phyloP scores from a whole-genome alignment of 2,329 filamentous ascomycete species.

The Microcera coccophila region DNA sequence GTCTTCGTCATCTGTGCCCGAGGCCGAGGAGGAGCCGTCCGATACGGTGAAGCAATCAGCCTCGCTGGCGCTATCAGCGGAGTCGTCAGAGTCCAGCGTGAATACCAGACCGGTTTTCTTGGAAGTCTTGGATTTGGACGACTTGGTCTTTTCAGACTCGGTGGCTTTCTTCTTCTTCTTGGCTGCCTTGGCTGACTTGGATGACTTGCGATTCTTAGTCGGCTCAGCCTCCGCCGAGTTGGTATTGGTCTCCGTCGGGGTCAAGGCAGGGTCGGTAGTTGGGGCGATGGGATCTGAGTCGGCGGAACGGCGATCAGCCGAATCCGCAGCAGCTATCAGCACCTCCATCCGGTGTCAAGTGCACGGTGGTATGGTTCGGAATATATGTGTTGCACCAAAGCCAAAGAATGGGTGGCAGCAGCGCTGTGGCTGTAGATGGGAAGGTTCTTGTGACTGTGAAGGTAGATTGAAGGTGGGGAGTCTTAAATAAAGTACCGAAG shows the following conservation, averaged over 20 bases:
- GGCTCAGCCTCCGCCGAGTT: slow-evolving; percentile 6
- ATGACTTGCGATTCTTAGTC: slow-evolving; percentile 9
- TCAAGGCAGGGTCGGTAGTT: slow-evolving; percentile 14
- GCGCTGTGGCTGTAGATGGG: too few relatives aligned
- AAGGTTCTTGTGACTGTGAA: too few relatives aligned
- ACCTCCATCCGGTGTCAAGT: slow-evolving; percentile 17
- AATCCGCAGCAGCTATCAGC: slow-evolving; percentile 11
- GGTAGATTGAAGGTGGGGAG: too few relatives aligned
- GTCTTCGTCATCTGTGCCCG: slow-evolving; percentile 16
- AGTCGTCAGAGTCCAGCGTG: neutral
- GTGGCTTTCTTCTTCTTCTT: slow-evolving; percentile 10
- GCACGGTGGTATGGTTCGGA: too few relatives aligned
- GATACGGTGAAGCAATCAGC: slow-evolving; percentile 10
- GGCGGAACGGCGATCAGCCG: slow-evolving; percentile 16
- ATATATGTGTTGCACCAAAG: too few relatives aligned
- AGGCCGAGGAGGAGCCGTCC: slow-evolving; percentile 8
- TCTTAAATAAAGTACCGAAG: too few relatives aligned
- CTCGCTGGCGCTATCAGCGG: slow-evolving; percentile 7
- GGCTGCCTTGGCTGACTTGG: slow-evolving; percentile 7
- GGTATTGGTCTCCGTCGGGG: slow-evolving; percentile 11
- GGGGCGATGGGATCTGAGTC: slow-evolving; percentile 10
- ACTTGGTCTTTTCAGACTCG: slow-evolving; percentile 13
- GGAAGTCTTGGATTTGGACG: slow-evolving; percentile 13
- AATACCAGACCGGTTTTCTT: slow-evolving; percentile 5
- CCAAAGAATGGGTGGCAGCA: too few relatives aligned